phyloP scores from a whole-genome alignment of 805 yeast genomes.

The Nakazawaea anatomiae region DNA sequence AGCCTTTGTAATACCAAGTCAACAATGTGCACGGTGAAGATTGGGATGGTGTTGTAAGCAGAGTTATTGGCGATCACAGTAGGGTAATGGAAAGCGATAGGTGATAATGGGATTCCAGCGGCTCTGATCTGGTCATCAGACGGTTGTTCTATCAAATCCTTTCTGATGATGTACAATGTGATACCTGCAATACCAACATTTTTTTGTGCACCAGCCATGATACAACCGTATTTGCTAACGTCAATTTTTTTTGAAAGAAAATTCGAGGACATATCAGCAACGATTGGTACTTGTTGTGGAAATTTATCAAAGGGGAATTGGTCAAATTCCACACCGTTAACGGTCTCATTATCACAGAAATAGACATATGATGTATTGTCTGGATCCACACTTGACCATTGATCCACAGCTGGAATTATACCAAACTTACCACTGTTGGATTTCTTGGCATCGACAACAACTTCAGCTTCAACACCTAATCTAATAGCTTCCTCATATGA shows the following conservation, averaged over 20 bases:
- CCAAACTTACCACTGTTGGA: conserved; percentile 48
- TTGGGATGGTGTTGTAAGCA: conserved; percentile 93
- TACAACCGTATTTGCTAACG: conserved; percentile 77
- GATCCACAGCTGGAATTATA: conserved; percentile 55
- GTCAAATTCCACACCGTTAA: conserved; percentile 83
- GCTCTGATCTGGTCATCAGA: conserved; percentile 52
- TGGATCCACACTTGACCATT: conserved; percentile 54
- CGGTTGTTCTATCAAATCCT: conserved; percentile 64
- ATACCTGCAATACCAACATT: conserved; percentile 97
- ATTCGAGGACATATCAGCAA: conserved; percentile 93
- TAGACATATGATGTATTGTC: conserved; percentile 79
- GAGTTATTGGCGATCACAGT: conserved; percentile 84
- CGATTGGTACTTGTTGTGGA: conserved; percentile 63
- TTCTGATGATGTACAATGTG: conserved; percentile 85
- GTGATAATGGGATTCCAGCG: conserved; percentile 69
- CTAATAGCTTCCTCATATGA: conserved; percentile 82
- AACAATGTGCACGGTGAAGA: conserved; percentile 83
- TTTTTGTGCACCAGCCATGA: conserved; percentile 98
- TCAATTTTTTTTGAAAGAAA: conserved; percentile 78
- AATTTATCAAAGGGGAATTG: conserved; percentile 45
- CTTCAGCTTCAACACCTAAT: conserved; percentile 69
- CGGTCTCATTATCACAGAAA: conserved; percentile 96
- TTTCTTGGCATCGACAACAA: conserved; percentile 61
- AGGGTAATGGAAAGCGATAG: conserved; percentile 86
- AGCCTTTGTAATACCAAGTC: conserved; percentile 68